Percentiles rank a stretch among this genome's conserved stretches.
phyloP scores from a whole-genome alignment of 306 rosid genomes.

The Citrullus amarus region DNA sequence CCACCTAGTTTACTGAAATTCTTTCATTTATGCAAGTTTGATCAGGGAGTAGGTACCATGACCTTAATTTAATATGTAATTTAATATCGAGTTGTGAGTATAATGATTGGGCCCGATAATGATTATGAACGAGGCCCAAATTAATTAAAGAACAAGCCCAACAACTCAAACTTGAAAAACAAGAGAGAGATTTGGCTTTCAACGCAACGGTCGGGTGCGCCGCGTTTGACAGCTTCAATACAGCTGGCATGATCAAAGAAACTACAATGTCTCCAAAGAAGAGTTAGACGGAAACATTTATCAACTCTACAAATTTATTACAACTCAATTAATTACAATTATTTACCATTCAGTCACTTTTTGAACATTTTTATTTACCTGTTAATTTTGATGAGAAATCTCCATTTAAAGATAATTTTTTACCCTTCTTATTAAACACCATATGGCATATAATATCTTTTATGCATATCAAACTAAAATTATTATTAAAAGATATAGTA shows the following conservation, averaged over 20 bases:
- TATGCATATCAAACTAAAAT: too few species aligned
- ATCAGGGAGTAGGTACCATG: too few species aligned
- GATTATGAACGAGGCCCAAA: neutral
- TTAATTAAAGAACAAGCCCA: neutral
- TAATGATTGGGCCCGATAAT: neutral
- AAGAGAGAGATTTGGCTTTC: neutral
- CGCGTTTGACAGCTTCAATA: neutral
- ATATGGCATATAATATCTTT: too few species aligned
- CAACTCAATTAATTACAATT: neutral
- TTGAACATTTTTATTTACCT: too few species aligned
- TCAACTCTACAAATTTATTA: neutral
- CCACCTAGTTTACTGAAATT: too few species aligned
- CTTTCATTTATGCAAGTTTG: too few species aligned
- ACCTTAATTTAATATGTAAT: too few species aligned
- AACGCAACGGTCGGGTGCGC: neutral
- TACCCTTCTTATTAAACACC: too few species aligned
- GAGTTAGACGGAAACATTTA: neutral
- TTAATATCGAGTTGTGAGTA: neutral
- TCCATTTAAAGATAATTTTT: too few species aligned
- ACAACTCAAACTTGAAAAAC: neutral
- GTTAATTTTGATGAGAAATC: too few species aligned
- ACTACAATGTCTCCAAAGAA: neutral
- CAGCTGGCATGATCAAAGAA: neutral
- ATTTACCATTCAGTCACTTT: neutral
- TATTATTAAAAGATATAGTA: too few species aligned